Percentiles rank a stretch among this genome's conserved stretches.
These are phyloP conservation scores for Neostapfia colusana DNA, from an alignment of 176 grass and related monocot species.

Conservation along the genomic window DNA sequence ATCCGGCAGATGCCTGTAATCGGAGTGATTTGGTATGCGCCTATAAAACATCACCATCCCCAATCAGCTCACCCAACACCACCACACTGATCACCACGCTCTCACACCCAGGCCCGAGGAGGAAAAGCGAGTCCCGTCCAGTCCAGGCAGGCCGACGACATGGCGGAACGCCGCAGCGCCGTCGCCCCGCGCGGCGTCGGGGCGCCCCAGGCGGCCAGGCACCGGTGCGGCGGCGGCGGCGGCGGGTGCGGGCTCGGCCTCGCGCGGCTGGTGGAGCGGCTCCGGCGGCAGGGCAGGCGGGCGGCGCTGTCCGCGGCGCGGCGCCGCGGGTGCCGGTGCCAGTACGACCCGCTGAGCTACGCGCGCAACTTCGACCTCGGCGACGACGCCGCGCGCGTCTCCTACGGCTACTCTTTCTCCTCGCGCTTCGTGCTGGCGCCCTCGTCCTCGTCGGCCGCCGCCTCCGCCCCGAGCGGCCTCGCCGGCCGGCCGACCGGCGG, in stretches of 20 bases:
- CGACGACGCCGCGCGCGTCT: conserved; percentile 44
- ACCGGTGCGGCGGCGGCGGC: conserved; percentile 29
- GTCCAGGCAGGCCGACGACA: background rate
- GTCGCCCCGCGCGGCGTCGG: background rate
- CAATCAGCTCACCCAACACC: background rate
- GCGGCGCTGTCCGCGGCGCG: conserved; percentile 6
- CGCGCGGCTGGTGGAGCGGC: conserved; percentile 49
- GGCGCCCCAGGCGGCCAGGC: background rate
- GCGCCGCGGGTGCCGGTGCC: conserved; percentile 41
- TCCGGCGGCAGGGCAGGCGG: conserved; percentile 56
- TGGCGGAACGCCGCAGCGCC: conserved; percentile 25
- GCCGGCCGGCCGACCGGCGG: background rate
- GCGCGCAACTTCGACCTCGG: conserved; percentile 77
- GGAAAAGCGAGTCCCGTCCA: background rate
- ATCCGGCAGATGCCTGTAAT: background rate
- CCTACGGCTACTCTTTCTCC: conserved; percentile 69
- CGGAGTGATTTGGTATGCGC: background rate
- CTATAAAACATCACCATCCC: conserved; percentile 4
- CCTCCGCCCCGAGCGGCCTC: background rate
- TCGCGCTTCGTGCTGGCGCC: conserved; percentile 66
- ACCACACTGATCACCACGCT: background rate
- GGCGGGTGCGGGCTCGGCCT: conserved; percentile 43
- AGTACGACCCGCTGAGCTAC: conserved; percentile 86
- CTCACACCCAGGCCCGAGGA: background rate
- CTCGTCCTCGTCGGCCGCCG: background rate